These are phyloP conservation scores for Hanseniaspora jakobsenii DNA, from an alignment of 805 yeast genomes.

Conservation along the genomic window DNA sequence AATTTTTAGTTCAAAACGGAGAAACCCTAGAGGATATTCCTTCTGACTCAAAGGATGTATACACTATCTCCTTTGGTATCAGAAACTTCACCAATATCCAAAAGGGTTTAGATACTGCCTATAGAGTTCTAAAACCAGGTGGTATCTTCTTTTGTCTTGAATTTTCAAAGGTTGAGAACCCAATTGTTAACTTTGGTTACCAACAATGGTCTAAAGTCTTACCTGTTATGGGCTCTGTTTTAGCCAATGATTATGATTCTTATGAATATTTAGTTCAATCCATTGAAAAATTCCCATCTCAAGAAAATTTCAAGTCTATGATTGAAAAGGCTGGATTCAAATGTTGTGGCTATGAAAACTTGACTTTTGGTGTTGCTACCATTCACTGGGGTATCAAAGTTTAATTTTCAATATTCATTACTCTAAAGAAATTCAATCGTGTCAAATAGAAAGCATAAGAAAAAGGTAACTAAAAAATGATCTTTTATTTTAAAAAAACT, in stretches of 20 bases:
- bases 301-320: slow-evolving; percentile 83
- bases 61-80: slow-evolving; percentile 95
- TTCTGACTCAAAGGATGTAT: slow-evolving; percentile 82
- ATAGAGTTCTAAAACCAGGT: slow-evolving; percentile 91
- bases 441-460: background rate
- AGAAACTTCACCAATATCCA: slow-evolving; percentile 92
- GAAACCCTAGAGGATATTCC: slow-evolving; percentile 74
- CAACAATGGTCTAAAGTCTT: slow-evolving; percentile 77
- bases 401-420: slow-evolving; percentile 29
- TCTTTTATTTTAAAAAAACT: no score
- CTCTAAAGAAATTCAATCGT: no score
- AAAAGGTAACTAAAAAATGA: no score
- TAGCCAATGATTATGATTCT: slow-evolving; percentile 91
- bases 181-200: slow-evolving; percentile 60
- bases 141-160: slow-evolving; percentile 95
- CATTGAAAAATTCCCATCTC: slow-evolving; percentile 80
- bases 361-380: slow-evolving; percentile 91
- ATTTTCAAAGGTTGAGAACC: slow-evolving; percentile 81
- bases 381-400: slow-evolving; percentile 91
- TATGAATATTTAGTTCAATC: slow-evolving; percentile 94
- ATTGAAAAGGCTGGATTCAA: slow-evolving; percentile 93
- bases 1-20: slow-evolving; percentile 84
- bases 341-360: slow-evolving; percentile 81
- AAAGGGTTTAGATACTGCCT: slow-evolving; percentile 88
- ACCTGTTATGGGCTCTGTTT: slow-evolving; percentile 90